These are phyloP conservation scores for barley (Hordeum vulgare) DNA, from an alignment of 176 grass and related monocot genomes.

Conservation along the genomic window DNA sequence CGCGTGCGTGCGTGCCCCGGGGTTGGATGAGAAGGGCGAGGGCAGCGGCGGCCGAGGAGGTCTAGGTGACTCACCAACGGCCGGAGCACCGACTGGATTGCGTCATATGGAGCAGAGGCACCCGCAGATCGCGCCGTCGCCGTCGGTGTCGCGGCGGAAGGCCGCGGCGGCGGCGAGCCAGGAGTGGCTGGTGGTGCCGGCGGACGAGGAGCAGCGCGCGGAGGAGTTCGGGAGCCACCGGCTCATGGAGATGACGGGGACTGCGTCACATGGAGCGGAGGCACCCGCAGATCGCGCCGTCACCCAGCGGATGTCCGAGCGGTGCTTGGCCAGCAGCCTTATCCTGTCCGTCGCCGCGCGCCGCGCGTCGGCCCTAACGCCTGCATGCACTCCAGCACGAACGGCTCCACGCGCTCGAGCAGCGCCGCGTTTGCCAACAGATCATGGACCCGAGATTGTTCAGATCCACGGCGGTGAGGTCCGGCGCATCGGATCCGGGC, in stretches of 20 bases:
- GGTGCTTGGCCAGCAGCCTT: constrained; percentile 84
- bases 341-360: constrained; percentile 61
- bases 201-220: constrained; percentile 27
- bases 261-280: no score
- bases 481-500: constrained; percentile 38
- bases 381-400: constrained; percentile 72
- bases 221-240: constrained; percentile 61
- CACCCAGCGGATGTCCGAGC: constrained; percentile 89
- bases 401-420: constrained; percentile 67
- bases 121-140: not conserved
- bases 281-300: no score
- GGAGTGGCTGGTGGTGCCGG: constrained; percentile 79
- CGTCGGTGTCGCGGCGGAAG: constrained; percentile 41
- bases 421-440: constrained; percentile 45
- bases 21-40: no score
- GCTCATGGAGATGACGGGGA: constrained; percentile 80
- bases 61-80: no score
- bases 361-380: constrained; percentile 51
- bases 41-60: no score
- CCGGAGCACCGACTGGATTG: no score
- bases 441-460: constrained; percentile 52
- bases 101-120: constrained; percentile 23
- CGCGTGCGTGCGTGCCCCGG: no score
- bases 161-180: constrained; percentile 34
- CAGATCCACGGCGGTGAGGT: constrained; percentile 27